Evolutionary conservation across 164 flowering plant species (phyloP).

Genomic region (Kalanchoe fedtschenkoi): DNA sequence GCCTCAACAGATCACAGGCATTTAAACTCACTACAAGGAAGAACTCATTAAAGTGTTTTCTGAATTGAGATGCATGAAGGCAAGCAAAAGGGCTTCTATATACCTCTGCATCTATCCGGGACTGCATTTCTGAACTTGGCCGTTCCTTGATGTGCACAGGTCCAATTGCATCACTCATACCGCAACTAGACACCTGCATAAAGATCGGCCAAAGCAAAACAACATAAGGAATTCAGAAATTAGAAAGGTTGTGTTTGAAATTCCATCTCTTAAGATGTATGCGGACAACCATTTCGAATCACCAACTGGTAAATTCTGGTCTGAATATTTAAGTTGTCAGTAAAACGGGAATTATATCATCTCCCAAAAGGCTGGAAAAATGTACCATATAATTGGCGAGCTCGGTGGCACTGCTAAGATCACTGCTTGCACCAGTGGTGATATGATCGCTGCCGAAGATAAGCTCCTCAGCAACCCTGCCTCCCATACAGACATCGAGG

Average conservation of each 20-base stretch:
- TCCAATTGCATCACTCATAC: conserved; percentile 91
- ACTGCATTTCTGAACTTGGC: conserved; percentile 88
- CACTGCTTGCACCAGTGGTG: conserved; percentile 96
- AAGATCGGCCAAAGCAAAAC: conserved; percentile 4
- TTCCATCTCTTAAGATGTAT: too few relatives aligned
- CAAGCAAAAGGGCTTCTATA: conserved; percentile 1
- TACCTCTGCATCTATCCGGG: conserved; percentile 93
- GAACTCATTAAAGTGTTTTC: background rate
- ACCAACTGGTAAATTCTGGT: too few relatives aligned
- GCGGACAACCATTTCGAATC: too few relatives aligned
- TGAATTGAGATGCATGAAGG: background rate
- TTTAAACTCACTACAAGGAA: background rate
- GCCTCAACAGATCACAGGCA: too few relatives aligned
- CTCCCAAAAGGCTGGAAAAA: background rate
- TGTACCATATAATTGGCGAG: conserved; percentile 96
- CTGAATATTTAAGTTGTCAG: background rate
- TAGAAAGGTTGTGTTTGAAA: background rate
- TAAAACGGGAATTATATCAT: background rate
- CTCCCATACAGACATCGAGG: conserved; percentile 98
- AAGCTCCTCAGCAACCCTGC: conserved; percentile 97
- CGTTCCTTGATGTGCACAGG: conserved; percentile 86
- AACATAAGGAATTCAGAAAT: background rate
- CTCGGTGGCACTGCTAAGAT: conserved; percentile 78
- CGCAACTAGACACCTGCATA: conserved; percentile 75
- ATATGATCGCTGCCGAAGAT: conserved; percentile 85